These are phyloP conservation scores for Talinum fruticosum DNA, from an alignment of 148 eudicot genomes.

Conservation along the genomic window DNA sequence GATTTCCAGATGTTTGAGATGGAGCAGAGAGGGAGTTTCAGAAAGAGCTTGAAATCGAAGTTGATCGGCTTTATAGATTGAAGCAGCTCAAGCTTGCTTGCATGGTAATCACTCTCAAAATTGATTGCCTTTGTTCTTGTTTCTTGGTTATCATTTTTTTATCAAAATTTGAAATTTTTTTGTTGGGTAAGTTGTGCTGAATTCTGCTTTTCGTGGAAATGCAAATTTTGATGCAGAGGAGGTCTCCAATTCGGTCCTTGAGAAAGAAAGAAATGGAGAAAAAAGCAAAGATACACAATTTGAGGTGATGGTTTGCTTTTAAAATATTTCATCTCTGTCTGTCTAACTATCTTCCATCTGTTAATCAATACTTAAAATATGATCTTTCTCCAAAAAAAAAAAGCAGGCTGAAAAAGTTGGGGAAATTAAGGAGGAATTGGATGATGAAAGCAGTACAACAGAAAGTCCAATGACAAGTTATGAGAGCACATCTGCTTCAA, in stretches of 20 bases:
- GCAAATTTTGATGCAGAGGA: constrained; percentile 33
- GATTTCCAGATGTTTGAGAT: constrained; percentile 52
- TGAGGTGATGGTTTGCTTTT: constrained; percentile 27
- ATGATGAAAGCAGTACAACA: constrained; percentile 18
- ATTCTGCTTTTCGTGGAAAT: background rate
- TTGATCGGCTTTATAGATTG: constrained; percentile 72
- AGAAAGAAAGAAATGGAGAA: constrained; percentile 48
- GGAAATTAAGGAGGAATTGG: constrained; percentile 22
- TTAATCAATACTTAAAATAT: background rate
- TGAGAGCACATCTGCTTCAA: constrained; percentile 16
- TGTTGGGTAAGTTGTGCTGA: background rate
- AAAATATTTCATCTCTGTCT: background rate
- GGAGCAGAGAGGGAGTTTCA: constrained; percentile 50
- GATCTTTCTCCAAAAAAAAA: background rate
- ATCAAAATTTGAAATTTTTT: background rate
- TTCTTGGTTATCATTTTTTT: background rate
- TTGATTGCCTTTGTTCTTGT: background rate
- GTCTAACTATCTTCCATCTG: background rate
- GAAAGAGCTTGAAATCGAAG: constrained; percentile 66
- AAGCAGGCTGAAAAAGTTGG: constrained; percentile 13
- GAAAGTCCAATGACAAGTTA: constrained; percentile 19
- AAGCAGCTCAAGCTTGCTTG: constrained; percentile 60
- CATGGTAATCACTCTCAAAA: constrained; percentile 28
- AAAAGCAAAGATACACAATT: constrained; percentile 30
- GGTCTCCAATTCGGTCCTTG: constrained; percentile 57